A percentile compares a stretch with the other conserved stretches of the same genome.
Conservation (phyloP, 768 basidiomycete species). For the Tulasnella calospora region DNA sequence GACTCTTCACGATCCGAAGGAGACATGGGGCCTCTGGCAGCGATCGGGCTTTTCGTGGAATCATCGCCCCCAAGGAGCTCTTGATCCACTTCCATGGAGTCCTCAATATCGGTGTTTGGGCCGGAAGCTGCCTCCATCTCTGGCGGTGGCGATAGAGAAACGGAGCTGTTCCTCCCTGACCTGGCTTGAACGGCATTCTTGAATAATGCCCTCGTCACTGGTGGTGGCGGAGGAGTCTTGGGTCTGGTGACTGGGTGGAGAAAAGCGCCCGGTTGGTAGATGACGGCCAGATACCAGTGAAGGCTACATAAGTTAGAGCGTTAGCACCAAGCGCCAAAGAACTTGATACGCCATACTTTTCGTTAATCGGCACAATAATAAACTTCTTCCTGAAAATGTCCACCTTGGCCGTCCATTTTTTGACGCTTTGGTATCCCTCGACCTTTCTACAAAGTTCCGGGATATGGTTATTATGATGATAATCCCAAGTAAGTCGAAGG, state of each 20-base stretch:
- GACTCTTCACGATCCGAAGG: not conserved
- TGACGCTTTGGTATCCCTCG: constrained; percentile 70
- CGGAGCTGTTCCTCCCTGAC: not conserved
- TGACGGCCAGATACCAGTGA: constrained; percentile 97
- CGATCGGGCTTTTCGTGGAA: not conserved
- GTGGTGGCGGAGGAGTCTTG: not conserved
- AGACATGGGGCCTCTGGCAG: not conserved
- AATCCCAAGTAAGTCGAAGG: not conserved
- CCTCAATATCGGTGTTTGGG: not conserved
- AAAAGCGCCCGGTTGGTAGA: constrained; percentile 68
- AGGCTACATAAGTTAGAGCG: constrained; percentile 45
- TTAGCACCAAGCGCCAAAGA: not conserved
- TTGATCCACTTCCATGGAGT: not conserved
- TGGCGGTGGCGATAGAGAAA: not conserved
- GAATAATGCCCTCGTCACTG: not conserved
- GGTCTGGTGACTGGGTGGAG: constrained; percentile 41
- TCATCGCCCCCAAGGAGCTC: not conserved
- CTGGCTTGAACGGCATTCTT: not conserved
- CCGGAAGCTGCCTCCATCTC: not conserved
- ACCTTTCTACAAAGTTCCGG: constrained; percentile 45
- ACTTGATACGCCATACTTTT: constrained; percentile 57
- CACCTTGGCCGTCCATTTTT: constrained; percentile 89
- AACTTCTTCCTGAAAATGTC: constrained; percentile 89
- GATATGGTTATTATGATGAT: constrained; percentile 30
- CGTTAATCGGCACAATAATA: constrained; percentile 93